Base-by-base conservation (phyloP, 257 asterid species). In the Salvia splendens region DNA sequence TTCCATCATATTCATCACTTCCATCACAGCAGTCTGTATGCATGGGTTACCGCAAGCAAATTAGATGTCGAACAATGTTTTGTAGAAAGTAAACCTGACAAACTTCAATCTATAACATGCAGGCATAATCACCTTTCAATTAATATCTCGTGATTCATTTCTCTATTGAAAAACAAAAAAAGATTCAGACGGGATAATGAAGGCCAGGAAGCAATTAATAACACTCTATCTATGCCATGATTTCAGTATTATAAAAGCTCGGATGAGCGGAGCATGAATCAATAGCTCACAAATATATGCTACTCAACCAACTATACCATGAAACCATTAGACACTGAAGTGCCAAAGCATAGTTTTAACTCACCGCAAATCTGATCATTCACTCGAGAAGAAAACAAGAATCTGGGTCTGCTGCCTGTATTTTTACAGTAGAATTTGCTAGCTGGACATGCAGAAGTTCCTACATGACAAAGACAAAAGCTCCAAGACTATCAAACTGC, bases 11-110 rank as follows among this genome's bases (percentile, higher is more conserved):
- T 75, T 93, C 99, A 71, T 93, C 99, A 77, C 97, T 93, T 80
- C 97, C 99, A 79, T 93, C 99, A 71, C 99, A 88, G 77, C 99
- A 93, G 79, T 93, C 99, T 91, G 64, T 67, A 77, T 61, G 48
- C 74, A 32, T 30, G 46, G 62, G 73, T 71, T 46, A 70, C 61
- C 45, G 68, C 56, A 70, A 47, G 65, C 64, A 57, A 64, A 36
- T 64, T 14, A 67, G 8, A 50, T 16, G 38, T 50, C 30, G 12
- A 64, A 75, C 42, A 36, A 64, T 46, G 38, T 14, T 24, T 43
- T 72, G 43, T 17, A 67, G 59, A 41, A 52, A 12, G 12, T n/a
- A 69, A 16, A 60, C 41, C 15, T 36, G 51, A 11, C 16, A 50
- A 63, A 57, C 15, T 32, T 56, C 62, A 43, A 51, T 52, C 24